Evolutionary conservation across 495 filamentous ascomycete genomes (phyloP).

Genomic region (Penicillium mononematosum): DNA sequence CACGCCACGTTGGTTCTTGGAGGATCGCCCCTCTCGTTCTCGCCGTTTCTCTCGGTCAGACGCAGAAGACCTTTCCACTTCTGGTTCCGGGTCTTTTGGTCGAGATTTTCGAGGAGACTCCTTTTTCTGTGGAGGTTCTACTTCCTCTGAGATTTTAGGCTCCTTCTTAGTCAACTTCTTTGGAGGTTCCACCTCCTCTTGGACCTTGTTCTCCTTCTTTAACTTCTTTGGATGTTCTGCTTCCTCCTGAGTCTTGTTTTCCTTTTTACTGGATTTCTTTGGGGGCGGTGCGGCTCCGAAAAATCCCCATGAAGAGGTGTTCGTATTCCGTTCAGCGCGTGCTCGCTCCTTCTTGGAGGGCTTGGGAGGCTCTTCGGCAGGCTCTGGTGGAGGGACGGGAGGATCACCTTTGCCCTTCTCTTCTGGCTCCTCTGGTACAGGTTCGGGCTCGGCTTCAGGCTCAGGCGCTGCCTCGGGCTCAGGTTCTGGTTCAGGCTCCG

Average conservation of each 20-base stretch:
- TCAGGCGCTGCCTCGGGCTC: constrained; percentile 24
- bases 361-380: constrained; percentile 39
- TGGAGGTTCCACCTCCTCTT: constrained; percentile 27
- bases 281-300: constrained; percentile 53
- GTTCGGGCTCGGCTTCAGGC: constrained; percentile 11
- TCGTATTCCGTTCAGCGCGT: constrained; percentile 50
- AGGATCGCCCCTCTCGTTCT: constrained; percentile 35
- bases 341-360: constrained; percentile 59
- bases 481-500: constrained; percentile 29
- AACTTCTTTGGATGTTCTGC: constrained; percentile 26
- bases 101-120: constrained; percentile 29
- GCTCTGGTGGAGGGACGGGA: constrained; percentile 56
- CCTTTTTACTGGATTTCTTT: constrained; percentile 46
- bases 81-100: constrained; percentile 46
- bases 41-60: constrained; percentile 55
- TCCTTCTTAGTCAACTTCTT: constrained; percentile 35
- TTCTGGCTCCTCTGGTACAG: constrained; percentile 19
- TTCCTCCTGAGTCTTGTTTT: constrained; percentile 38
- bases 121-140: constrained; percentile 19
- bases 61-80: constrained; percentile 52
- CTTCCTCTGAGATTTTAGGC: constrained; percentile 33
- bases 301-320: constrained; percentile 56
- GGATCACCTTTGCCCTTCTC: constrained; percentile 35
- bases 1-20: constrained; percentile 47
- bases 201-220: constrained; percentile 38